These are phyloP conservation scores for Boletus subcaerulescens DNA, from an alignment of 768 basidiomycete genomes.

Conservation along the genomic window DNA sequence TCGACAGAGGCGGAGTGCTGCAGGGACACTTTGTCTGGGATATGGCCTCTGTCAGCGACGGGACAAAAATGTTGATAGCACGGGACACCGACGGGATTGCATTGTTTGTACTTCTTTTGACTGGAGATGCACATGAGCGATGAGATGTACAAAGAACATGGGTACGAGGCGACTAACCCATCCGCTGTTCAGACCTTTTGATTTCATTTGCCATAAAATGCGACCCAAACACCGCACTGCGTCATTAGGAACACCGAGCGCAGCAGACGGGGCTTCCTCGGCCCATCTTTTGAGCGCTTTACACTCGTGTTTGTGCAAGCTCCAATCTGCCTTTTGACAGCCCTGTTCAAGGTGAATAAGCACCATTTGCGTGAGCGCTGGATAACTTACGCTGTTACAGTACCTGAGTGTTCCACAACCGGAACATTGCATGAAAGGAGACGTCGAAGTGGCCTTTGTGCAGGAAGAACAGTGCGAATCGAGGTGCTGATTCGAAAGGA, in stretches of 20 bases:
- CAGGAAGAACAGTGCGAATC: constrained; percentile 70
- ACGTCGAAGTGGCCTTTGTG: constrained; percentile 36
- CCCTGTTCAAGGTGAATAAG: constrained; percentile 33
- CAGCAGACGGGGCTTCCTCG: constrained; percentile 44
- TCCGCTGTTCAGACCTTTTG: constrained; percentile 46
- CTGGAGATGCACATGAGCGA: constrained; percentile 34
- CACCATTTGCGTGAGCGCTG: no score
- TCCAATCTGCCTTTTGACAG: constrained; percentile 77
- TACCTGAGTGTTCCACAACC: constrained; percentile 71
- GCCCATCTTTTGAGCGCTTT: constrained; percentile 59
- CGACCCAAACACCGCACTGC: constrained; percentile 78
- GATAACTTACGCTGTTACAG: constrained; percentile 61
- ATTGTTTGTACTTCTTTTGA: constrained; percentile 61
- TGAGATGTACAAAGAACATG: background rate
- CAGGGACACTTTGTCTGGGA: constrained; percentile 55
- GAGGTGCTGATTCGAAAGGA: constrained; percentile 63
- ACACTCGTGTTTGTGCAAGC: constrained; percentile 77
- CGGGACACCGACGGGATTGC: constrained; percentile 65
- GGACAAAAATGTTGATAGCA: background rate
- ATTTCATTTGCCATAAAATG: constrained; percentile 63
- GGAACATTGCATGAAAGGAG: constrained; percentile 65
- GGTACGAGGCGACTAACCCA: constrained; percentile 48
- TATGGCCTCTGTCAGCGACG: background rate
- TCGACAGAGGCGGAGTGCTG: constrained; percentile 46
- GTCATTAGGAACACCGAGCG: constrained; percentile 62